Evolutionary conservation across 192 early-diverging fungal species (phyloP).

Genomic region (Backusella tarrabulga): DNA sequence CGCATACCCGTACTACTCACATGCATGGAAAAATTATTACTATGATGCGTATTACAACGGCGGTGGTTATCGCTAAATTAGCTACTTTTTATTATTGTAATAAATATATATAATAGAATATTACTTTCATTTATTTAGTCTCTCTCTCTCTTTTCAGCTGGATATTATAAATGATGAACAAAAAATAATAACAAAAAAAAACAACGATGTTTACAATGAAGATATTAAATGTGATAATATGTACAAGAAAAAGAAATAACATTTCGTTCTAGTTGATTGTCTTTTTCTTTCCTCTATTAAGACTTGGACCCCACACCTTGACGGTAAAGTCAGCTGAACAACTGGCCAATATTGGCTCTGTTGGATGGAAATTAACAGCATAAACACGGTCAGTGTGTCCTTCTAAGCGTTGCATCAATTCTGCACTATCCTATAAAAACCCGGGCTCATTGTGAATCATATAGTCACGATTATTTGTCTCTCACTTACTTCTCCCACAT

Average conservation of each 20-base stretch:
- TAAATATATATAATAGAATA: background rate
- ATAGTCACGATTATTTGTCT: background rate
- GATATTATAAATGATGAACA: background rate
- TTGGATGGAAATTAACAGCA: constrained; percentile 86
- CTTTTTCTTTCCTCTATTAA: constrained; percentile 35
- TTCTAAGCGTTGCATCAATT: constrained; percentile 79
- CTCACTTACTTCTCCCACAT: constrained; percentile 48
- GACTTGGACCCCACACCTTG: constrained; percentile 67
- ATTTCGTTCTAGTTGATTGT: constrained; percentile 16
- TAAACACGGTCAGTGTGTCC: constrained; percentile 95
- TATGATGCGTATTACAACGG: background rate
- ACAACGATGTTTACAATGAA: background rate
- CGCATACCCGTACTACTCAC: background rate
- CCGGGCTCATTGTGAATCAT: background rate
- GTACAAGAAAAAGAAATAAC: constrained; percentile 9
- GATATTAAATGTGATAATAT: constrained; percentile 3
- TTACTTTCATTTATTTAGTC: background rate
- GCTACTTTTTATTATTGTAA: background rate
- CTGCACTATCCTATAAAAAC: constrained; percentile 41
- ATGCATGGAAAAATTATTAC: background rate
- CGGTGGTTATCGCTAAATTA: background rate
- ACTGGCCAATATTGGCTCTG: constrained; percentile 77
- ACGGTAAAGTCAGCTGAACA: constrained; percentile 85
- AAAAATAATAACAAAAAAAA: background rate
- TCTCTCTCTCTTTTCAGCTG: background rate